Percentiles rank a stretch among this genome's conserved stretches.
Evolutionary conservation across 139 green algal genomes (phyloP).

Genomic region (Haematococcus lacustris): DNA sequence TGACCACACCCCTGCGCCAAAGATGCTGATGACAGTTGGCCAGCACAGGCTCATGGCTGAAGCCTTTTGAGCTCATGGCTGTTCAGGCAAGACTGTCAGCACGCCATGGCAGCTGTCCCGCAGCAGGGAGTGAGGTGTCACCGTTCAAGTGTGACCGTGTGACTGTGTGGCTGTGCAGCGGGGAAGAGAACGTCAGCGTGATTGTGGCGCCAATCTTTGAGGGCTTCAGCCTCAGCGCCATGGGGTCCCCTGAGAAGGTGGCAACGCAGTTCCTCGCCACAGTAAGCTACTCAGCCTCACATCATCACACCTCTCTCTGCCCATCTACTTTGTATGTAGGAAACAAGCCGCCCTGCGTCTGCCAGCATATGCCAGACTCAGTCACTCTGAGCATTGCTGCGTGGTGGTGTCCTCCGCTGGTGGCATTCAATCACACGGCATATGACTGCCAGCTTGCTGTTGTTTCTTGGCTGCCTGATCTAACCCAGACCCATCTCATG

Average conservation of each 20-base stretch:
- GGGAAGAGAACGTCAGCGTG: constrained; percentile 87
- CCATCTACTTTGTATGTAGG: not conserved
- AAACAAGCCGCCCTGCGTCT: not conserved
- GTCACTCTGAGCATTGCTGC: not conserved
- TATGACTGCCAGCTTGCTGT: not conserved
- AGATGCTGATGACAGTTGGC: too few species aligned
- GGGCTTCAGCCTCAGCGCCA: constrained; percentile 61
- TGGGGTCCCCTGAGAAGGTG: constrained; percentile 51
- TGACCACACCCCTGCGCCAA: too few species aligned
- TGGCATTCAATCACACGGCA: not conserved
- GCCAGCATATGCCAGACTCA: too few species aligned
- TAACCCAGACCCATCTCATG: too few species aligned
- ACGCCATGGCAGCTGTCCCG: too few species aligned
- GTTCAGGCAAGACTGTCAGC: too few species aligned
- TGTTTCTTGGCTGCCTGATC: not conserved
- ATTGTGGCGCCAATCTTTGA: constrained; percentile 72
- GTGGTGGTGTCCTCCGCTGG: not conserved
- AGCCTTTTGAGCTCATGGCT: too few species aligned
- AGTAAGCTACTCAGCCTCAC: not conserved
- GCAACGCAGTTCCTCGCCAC: constrained; percentile 51
- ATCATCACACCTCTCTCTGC: not conserved
- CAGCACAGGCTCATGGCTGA: too few species aligned
- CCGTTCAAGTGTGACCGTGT: not conserved
- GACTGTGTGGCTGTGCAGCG: constrained; percentile 27
- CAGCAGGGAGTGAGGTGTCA: too few species aligned